A percentile compares a stretch with the other conserved stretches of the same genome.
Conservation (phyloP, 2,329 filamentous ascomycete species). For the Calonectria crousiana region DNA sequence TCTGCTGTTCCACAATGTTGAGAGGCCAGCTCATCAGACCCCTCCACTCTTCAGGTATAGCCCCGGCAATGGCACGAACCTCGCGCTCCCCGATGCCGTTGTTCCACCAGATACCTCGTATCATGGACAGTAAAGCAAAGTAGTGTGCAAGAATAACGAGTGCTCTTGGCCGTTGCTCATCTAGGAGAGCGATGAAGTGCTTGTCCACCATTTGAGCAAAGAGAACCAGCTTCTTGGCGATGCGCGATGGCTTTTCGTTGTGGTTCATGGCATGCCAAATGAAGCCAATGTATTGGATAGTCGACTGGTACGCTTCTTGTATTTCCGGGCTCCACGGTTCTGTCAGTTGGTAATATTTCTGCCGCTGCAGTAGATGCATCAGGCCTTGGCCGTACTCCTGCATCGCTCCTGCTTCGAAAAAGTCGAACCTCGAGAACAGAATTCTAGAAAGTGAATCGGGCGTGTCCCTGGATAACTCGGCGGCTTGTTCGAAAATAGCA, state of each 20-base stretch:
- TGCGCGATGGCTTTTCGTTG: not conserved
- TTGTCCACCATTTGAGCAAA: slow-evolving; percentile 9
- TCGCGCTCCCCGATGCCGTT: slow-evolving; percentile 9
- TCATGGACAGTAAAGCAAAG: slow-evolving; percentile 21
- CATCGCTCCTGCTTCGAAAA: not conserved
- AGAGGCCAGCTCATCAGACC: slow-evolving; percentile 21
- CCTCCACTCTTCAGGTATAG: slow-evolving; percentile 12
- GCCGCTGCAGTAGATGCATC: slow-evolving; percentile 3
- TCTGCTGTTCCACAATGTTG: slow-evolving; percentile 20
- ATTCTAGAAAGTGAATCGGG: not conserved
- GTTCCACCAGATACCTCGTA: slow-evolving; percentile 18
- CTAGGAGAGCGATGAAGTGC: slow-evolving; percentile 13
- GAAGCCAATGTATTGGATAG: slow-evolving; percentile 10
- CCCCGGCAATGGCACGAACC: slow-evolving; percentile 4
- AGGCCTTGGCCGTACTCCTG: not conserved
- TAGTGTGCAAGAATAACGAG: slow-evolving; percentile 22
- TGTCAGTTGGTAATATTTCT: not conserved
- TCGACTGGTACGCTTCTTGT: slow-evolving; percentile 14
- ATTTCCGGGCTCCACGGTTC: slow-evolving; percentile 14
- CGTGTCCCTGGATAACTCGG: not conserved
- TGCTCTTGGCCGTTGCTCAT: slow-evolving; percentile 20
- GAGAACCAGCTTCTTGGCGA: slow-evolving; percentile 14
- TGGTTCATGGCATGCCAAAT: slow-evolving; percentile 20
- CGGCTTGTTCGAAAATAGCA: not conserved
- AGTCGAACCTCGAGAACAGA: not conserved